phyloP scores from a whole-genome alignment of 2,329 filamentous ascomycete genomes.

The Neofusicoccum laricinum region DNA sequence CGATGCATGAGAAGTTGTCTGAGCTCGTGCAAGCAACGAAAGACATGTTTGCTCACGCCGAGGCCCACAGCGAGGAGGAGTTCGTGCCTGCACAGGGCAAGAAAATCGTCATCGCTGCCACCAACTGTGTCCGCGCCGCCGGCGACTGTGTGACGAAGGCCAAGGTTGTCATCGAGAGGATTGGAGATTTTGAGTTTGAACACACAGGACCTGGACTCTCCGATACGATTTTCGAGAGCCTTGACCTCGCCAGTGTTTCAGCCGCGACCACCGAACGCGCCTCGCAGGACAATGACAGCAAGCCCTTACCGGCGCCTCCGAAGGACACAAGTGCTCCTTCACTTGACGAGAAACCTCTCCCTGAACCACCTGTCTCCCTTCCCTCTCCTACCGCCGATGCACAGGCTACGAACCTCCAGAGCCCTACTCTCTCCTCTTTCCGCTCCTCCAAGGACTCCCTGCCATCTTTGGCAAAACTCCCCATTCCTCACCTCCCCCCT shows the following conservation, averaged over 20 bases:
- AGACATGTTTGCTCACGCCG: slow-evolving; percentile 69
- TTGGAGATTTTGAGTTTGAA: slow-evolving; percentile 85
- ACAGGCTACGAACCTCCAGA: slow-evolving; percentile 26
- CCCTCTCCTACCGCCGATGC: slow-evolving; percentile 26
- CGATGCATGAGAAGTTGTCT: slow-evolving; percentile 76
- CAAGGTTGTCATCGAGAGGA: slow-evolving; percentile 78
- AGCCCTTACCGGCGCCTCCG: slow-evolving; percentile 35
- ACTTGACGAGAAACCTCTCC: slow-evolving; percentile 65
- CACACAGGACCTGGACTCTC: slow-evolving; percentile 46
- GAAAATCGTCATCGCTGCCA: slow-evolving; percentile 73
- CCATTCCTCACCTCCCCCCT: slow-evolving; percentile 27
- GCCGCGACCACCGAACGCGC: slow-evolving; percentile 1
- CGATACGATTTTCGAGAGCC: slow-evolving; percentile 33
- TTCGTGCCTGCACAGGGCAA: slow-evolving; percentile 78
- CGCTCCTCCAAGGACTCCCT: slow-evolving; percentile 51
- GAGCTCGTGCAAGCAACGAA: slow-evolving; percentile 78
- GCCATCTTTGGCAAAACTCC: slow-evolving; percentile 31
- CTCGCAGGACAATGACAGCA: slow-evolving; percentile 28
- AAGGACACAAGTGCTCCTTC: slow-evolving; percentile 37
- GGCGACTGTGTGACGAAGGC: slow-evolving; percentile 89
- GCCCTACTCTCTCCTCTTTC: slow-evolving; percentile 38
- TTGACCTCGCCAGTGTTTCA: slow-evolving; percentile 18
- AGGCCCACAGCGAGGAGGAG: slow-evolving; percentile 69
- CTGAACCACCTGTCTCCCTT: slow-evolving; percentile 56
- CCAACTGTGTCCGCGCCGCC: slow-evolving; percentile 82